A percentile compares a stretch with the other conserved stretches of the same genome.
These are phyloP conservation scores for Apiospora kogelbergensis DNA, from an alignment of 2,329 filamentous ascomycete species.

Conservation along the genomic window DNA sequence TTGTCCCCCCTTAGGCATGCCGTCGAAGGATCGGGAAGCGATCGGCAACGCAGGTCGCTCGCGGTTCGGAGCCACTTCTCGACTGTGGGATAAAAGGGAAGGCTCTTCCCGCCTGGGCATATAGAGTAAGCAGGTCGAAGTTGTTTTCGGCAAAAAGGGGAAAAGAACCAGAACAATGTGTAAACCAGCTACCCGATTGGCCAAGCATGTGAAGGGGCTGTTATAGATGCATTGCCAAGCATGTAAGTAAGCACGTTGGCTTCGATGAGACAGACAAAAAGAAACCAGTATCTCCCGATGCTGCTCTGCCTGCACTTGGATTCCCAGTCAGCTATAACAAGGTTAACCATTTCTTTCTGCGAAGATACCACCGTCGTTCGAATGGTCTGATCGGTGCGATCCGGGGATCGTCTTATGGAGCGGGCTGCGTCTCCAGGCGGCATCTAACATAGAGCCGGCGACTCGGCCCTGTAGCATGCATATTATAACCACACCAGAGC, in stretches of 20 bases:
- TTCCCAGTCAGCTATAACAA: constrained; percentile 2
- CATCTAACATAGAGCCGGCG: neutral
- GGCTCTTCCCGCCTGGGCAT: neutral
- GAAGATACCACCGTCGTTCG: neutral
- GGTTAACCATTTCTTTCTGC: neutral
- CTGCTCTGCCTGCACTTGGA: neutral
- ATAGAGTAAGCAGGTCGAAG: neutral
- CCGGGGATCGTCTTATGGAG: neutral
- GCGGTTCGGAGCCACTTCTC: neutral
- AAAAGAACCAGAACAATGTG: neutral
- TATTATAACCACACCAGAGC: too few relatives aligned
- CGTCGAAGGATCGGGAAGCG: neutral
- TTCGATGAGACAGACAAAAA: neutral
- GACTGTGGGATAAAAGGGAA: neutral
- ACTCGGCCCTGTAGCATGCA: neutral
- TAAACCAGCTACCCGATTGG: neutral
- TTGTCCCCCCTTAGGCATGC: neutral
- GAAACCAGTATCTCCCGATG: neutral
- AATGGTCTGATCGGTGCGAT: neutral
- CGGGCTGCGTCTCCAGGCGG: neutral
- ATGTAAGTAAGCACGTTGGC: neutral
- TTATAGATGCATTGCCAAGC: neutral
- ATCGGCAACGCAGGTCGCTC: neutral
- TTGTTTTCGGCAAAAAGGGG: neutral
- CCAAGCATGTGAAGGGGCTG: neutral